phyloP scores from a whole-genome alignment of 257 asterid species.

The Eustoma russellianum region DNA sequence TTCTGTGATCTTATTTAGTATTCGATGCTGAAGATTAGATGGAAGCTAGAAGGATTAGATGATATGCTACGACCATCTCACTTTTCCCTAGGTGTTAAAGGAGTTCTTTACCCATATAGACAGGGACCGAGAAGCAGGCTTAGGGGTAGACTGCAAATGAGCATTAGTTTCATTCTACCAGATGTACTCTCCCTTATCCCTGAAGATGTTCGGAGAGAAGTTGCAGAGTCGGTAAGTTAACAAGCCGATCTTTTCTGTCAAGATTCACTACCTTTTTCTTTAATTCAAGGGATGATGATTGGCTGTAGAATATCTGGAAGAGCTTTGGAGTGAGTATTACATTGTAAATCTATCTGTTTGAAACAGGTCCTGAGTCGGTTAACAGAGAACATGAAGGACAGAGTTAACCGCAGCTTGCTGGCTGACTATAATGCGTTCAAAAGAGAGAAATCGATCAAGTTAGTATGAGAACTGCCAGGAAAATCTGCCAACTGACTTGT shows the following conservation, averaged over 20 bases:
- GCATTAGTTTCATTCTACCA: conserved; percentile 74
- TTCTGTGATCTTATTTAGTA: conserved; percentile 1
- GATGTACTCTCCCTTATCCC: conserved; percentile 74
- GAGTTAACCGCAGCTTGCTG: conserved; percentile 75
- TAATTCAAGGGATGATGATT: not conserved
- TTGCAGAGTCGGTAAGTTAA: conserved; percentile 69
- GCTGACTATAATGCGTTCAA: conserved; percentile 68
- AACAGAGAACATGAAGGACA: conserved; percentile 76
- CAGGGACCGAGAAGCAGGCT: conserved; percentile 54
- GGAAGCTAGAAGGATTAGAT: conserved; percentile 93
- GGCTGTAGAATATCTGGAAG: not conserved
- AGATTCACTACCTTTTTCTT: too few species aligned
- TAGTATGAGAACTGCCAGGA: conserved; percentile 19
- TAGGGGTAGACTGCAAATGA: conserved; percentile 69
- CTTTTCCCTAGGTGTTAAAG: conserved; percentile 63
- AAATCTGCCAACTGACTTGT: too few species aligned
- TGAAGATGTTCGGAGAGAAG: conserved; percentile 64
- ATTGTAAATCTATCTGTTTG: too few species aligned
- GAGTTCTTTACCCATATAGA: conserved; percentile 70
- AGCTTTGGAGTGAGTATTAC: not conserved
- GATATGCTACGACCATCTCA: conserved; percentile 75
- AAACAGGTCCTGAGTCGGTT: conserved; percentile 57
- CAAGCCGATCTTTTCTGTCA: not conserved
- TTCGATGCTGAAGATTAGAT: conserved; percentile 47
- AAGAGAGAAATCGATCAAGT: conserved; percentile 49